Percentiles rank a stretch among this genome's conserved stretches.
Conservation (phyloP, 2,329 filamentous ascomycete genomes). For the Pestalotiopsis sp. region DNA sequence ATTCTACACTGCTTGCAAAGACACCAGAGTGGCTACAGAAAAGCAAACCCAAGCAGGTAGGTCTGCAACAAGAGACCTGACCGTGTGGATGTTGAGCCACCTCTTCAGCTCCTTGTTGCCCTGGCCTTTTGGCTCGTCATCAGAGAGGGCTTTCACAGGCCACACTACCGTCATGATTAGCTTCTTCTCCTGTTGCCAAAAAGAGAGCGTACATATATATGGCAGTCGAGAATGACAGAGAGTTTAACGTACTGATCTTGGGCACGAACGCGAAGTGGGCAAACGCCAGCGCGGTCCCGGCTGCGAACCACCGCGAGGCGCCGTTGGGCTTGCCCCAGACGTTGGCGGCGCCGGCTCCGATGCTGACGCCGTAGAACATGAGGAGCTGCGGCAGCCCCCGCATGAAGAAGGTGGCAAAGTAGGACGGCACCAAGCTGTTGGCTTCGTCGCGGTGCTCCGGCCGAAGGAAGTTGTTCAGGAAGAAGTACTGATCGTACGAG, state of each 20-base stretch:
- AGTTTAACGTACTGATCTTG: constrained; percentile 19
- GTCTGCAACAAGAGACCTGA: constrained; percentile 29
- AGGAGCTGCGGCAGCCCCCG: constrained; percentile 29
- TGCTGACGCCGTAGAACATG: constrained; percentile 27
- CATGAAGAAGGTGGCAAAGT: constrained; percentile 44
- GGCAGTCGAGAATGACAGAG: neutral
- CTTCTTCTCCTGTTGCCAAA: neutral
- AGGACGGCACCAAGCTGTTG: constrained; percentile 43
- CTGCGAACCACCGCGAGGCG: constrained; percentile 31
- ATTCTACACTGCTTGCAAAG: constrained; percentile 21
- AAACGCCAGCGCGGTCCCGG: constrained; percentile 30
- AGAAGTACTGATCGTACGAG: constrained; percentile 46
- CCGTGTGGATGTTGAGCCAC: constrained; percentile 31
- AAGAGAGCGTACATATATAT: neutral
- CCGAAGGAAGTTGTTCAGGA: constrained; percentile 40
- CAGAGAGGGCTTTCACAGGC: constrained; percentile 26
- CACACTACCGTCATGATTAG: constrained; percentile 15
- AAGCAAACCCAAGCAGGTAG: constrained; percentile 36
- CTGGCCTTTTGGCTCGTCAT: constrained; percentile 25
- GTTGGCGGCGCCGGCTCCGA: constrained; percentile 30
- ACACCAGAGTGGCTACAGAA: constrained; percentile 27
- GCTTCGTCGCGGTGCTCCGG: constrained; percentile 29
- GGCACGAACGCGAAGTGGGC: constrained; percentile 35
- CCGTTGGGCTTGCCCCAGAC: constrained; percentile 19
- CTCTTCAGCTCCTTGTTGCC: constrained; percentile 23